Conservation (phyloP, 148 eudicot genomes). For the Vaccinium myrtillus region DNA sequence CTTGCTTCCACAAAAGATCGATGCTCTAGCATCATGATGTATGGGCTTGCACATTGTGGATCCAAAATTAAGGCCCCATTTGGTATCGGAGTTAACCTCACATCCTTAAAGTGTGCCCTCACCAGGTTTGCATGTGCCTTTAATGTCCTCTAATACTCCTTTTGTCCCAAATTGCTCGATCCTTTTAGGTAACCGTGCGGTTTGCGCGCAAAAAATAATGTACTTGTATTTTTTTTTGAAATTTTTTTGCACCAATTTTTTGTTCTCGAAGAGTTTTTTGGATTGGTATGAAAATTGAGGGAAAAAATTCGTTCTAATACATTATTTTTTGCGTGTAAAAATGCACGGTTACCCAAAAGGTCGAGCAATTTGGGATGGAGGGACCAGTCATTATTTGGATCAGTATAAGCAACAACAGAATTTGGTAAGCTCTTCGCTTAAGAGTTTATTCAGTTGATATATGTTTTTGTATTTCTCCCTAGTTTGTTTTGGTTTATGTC, state of each 20-base stretch:
- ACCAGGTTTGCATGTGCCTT: constrained; percentile 23
- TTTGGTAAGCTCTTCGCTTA: background rate
- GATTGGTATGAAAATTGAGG: no score
- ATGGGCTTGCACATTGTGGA: constrained; percentile 31
- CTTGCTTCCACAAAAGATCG: constrained; percentile 30
- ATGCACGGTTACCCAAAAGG: no score
- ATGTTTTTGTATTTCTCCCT: background rate
- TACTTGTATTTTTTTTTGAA: no score
- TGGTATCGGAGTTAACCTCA: constrained; percentile 39
- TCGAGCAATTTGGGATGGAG: no score
- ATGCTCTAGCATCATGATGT: constrained; percentile 25
- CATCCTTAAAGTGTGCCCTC: constrained; percentile 21
- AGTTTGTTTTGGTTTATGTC: background rate
- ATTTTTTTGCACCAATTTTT: background rate
- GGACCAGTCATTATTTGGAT: background rate
- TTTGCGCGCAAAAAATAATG: no score
- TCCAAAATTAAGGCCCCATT: constrained; percentile 17
- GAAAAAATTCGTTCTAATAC: no score
- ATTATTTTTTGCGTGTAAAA: no score
- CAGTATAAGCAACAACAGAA: background rate
- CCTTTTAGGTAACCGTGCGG: no score
- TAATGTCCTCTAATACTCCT: background rate
- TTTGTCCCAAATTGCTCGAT: no score
- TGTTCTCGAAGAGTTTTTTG: no score
- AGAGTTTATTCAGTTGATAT: background rate